Evolutionary conservation across 495 filamentous ascomycete genomes (phyloP), one percentile per base, ranked within the genome.

Genomic region (Aspergillus saccharolyticus): DNA sequence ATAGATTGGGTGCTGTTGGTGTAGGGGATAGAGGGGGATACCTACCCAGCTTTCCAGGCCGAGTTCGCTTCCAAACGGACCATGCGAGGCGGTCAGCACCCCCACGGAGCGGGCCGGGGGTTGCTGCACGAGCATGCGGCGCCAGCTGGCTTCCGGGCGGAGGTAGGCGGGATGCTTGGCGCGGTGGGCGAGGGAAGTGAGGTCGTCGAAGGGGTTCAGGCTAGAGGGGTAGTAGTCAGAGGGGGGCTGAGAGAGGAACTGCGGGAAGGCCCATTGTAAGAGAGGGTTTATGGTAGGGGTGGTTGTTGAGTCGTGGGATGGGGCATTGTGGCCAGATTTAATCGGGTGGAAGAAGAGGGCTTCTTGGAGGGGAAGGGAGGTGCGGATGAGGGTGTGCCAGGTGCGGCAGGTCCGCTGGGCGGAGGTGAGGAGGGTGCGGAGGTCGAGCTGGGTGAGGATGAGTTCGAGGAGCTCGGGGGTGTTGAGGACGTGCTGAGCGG

Each of bases 401-500:
- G 8, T 12, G 3, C 18, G 52, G 42, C n/a, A 49, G 14, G 53
- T 48, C 17, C 50, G 57, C 28, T 54, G 57, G n/a, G 52, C 44
- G 3, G 57, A 55, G 10, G 51, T 59, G 7, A 59, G 44, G 3
- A 59, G 42, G 3, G 51, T 54, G 16, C 44, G 16, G 1, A 44
- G 17, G 20, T 59, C 57, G 16, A 51, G 7, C 3, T 50, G 24
- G 12, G 50, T 18, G 2, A 59, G 57, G 44, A 55, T 59, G 2
- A 15, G 17, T 30, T 59, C 57, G n/a, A 59, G 44, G 12, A 59
- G 17, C n/a, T 59, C 57, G 61, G 18, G 65, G 61, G 45, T 60
- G 18, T 18, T 10, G 19, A 39, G 33, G 33, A 12, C 10, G 5
- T 39, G 33, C 33, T 39, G 7, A 30, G 10, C 25, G 25, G 25